Percentiles rank a stretch among this genome's conserved stretches.
phyloP scores from a whole-genome alignment of 768 basidiomycete species.

The Gautieria morchelliformis region DNA sequence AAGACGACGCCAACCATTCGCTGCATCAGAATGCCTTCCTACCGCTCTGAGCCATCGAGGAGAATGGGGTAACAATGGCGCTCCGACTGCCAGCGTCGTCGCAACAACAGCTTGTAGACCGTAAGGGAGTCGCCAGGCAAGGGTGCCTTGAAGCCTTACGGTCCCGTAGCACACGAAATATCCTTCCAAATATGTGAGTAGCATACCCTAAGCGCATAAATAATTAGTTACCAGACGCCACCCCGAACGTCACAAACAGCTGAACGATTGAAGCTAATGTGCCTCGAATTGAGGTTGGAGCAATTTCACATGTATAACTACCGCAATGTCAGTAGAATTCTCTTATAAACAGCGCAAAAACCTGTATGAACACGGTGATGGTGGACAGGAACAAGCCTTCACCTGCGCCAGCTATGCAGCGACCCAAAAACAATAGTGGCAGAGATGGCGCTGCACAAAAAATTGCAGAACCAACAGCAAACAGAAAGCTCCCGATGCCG shows the following conservation, averaged over 20 bases:
- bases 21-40: conserved; percentile 26
- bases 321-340: background rate
- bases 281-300: conserved; percentile 31
- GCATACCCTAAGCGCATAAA: conserved; percentile 16
- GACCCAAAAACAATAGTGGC: conserved; percentile 31
- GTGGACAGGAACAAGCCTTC: conserved; percentile 37
- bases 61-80: conserved; percentile 28
- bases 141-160: conserved; percentile 21
- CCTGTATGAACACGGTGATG: conserved; percentile 21
- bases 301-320: conserved; percentile 30
- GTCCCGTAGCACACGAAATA: conserved; percentile 32
- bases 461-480: conserved; percentile 32
- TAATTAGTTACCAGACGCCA: conserved; percentile 24
- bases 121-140: conserved; percentile 31
- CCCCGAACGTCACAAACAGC: conserved; percentile 34
- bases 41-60: conserved; percentile 31
- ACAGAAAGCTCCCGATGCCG: conserved; percentile 31
- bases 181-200: conserved; percentile 13
- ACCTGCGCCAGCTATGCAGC: conserved; percentile 37
- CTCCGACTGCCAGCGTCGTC: conserved; percentile 20
- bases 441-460: conserved; percentile 28
- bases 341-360: background rate
- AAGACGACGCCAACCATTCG: conserved; percentile 16
- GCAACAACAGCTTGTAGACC: conserved; percentile 24
- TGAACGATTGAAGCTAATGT: conserved; percentile 32